Conservation (phyloP, 177 flowering plant genomes). For the Vitis hybrid region DNA sequence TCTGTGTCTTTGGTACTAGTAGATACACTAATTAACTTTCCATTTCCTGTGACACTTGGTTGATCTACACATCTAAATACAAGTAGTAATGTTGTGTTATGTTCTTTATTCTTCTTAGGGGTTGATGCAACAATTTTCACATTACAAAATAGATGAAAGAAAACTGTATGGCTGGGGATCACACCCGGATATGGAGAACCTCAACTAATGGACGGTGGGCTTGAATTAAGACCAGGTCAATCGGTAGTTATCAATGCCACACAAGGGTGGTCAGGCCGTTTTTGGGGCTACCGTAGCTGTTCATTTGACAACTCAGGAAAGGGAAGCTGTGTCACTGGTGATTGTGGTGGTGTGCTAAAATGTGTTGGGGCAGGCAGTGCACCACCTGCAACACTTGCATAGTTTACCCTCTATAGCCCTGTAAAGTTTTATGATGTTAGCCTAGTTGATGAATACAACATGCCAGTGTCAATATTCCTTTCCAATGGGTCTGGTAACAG, state of each 20-base stretch:
- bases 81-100: background rate
- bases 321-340: constrained; percentile 25
- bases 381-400: constrained; percentile 33
- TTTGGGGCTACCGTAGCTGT: constrained; percentile 29
- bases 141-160: constrained; percentile 20
- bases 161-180: constrained; percentile 28
- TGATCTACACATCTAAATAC: too few species aligned
- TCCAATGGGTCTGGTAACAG: constrained; percentile 16
- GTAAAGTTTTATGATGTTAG: constrained; percentile 37
- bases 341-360: constrained; percentile 23
- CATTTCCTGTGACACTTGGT: background rate
- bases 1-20: background rate
- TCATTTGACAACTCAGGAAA: constrained; percentile 22
- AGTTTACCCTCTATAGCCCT: constrained; percentile 27
- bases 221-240: constrained; percentile 15
- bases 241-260: constrained; percentile 9
- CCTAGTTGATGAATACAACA: constrained; percentile 42
- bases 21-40: background rate
- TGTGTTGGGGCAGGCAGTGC: constrained; percentile 27
- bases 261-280: constrained; percentile 25
- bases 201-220: constrained; percentile 21
- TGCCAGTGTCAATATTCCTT: constrained; percentile 28
- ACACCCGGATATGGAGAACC: constrained; percentile 22
- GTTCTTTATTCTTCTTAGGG: constrained; percentile 11
- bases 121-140: constrained; percentile 12